phyloP scores from a whole-genome alignment of 2,329 filamentous ascomycete species.

The Akanthomyces muscarius region DNA sequence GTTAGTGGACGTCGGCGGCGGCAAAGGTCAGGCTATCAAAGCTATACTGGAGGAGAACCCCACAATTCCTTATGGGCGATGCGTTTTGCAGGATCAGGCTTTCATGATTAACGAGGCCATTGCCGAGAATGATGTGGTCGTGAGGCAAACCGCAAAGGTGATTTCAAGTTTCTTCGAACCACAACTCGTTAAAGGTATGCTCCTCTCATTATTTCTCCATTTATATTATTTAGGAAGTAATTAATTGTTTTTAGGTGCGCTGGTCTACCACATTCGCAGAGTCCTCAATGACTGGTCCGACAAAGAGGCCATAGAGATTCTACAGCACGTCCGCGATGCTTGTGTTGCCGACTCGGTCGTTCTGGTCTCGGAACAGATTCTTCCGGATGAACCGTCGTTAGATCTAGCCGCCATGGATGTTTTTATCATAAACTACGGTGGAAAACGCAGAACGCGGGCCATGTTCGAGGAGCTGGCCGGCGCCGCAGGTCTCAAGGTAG shows the following conservation, averaged over 20 bases:
- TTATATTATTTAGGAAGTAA: too few species aligned
- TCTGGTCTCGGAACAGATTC: constrained; percentile 3
- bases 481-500: neutral
- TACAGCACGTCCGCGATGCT: neutral
- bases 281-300: constrained; percentile 38
- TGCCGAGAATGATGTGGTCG: constrained; percentile 2
- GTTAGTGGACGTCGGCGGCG: constrained; percentile 33
- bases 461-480: neutral
- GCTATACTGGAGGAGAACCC: constrained; percentile 26
- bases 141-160: constrained; percentile 23
- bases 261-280: constrained; percentile 34
- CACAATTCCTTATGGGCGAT: constrained; percentile 26
- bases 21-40: constrained; percentile 29
- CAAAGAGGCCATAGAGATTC: constrained; percentile 21
- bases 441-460: neutral
- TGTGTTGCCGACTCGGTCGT: neutral
- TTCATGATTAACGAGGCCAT: constrained; percentile 28
- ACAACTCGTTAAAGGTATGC: constrained; percentile 21
- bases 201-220: too few species aligned
- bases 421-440: neutral
- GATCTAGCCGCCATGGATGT: constrained; percentile 2
- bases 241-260: constrained; percentile 27
- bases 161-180: constrained; percentile 22
- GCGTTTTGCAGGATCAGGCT: constrained; percentile 30
- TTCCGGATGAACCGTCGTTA: neutral